These are phyloP conservation scores for Crithidia acanthocephali DNA, from an alignment of 208 protist genomes.

Conservation along the genomic window DNA sequence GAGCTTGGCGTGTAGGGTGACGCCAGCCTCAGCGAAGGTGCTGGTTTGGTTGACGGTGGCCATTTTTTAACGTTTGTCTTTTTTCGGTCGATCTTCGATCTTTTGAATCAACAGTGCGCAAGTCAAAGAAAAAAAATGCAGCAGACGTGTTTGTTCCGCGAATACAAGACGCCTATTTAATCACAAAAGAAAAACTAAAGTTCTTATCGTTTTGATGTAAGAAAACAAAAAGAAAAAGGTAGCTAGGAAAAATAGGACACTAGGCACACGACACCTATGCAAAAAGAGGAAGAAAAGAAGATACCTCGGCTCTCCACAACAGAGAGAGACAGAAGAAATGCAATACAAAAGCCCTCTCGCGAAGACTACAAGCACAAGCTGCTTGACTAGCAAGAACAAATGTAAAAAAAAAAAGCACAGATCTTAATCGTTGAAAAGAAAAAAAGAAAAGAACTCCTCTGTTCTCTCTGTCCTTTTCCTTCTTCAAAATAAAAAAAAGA, in stretches of 20 bases:
- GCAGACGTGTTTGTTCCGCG: not conserved
- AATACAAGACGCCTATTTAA: not conserved
- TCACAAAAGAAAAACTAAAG: not conserved
- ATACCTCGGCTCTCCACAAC: no score
- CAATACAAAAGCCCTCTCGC: no score
- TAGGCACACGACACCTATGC: no score
- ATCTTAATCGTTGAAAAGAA: not conserved
- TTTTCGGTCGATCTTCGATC: no score
- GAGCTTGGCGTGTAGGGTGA: constrained; percentile 52
- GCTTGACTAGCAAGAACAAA: not conserved
- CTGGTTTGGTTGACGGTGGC: not conserved
- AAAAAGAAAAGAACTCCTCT: not conserved
- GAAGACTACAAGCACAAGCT: no score
- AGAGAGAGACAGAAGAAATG: no score
- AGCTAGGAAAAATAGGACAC: no score
- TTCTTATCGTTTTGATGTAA: no score
- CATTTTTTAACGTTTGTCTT: not conserved
- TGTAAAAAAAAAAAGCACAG: not conserved
- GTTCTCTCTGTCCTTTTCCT: not conserved
- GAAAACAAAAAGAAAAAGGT: no score
- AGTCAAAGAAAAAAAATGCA: not conserved
- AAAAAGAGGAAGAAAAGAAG: no score
- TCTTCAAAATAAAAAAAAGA: no score
- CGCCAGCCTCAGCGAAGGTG: constrained; percentile 29
- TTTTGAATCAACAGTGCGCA: no score